Evolutionary conservation across 2,329 filamentous ascomycete genomes (phyloP), one percentile per base, ranked within the genome.

Genomic region (Colletotrichum liaoningense): DNA sequence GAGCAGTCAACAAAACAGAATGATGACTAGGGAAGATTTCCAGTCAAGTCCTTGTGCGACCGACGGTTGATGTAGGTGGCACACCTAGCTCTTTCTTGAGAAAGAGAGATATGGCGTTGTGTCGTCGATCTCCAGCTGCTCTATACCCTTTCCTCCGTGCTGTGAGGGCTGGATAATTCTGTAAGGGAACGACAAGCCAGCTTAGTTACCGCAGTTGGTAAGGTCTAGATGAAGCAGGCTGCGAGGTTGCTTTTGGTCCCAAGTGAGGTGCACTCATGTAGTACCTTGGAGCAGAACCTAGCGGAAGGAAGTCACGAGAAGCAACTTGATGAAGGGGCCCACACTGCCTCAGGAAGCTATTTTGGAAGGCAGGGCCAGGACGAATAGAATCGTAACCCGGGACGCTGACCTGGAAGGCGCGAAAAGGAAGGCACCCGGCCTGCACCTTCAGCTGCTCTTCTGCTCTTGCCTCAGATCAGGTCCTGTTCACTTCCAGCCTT

Each of bases 351-450:
- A 54, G 30, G 54, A 35, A 59, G 35, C 62, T 54, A 69, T 3
- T 35, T 35, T 35, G 57, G n/a, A 4, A 60, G n/a, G n/a, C 28
- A 54, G 28, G 28, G 6, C 28, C 28, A 4, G 46, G 33, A 35
- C 33, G 12, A 28, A 35, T n/a, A 2, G 24, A 49, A 28, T 52
- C 7, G 60, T 26, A 12, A 12, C 33, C 33, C 11, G 1, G 46
- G n/a, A 22, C 6, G 3, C 7, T 49, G 42, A 9, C 6, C 42
- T 49, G 28, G n/a, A 63, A 26, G n/a, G 60, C 46, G 52, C 60
- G 28, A 16, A 33, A 54, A 49, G 46, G 56, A 71, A 67, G 69
- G 69, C 56, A 62, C 69, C 28, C 59, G 35, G 38, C 55, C 58
- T 62, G 57, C 56, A 67, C 63, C 68, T 42, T 71, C 46, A 24